Evolutionary conservation across 2,329 filamentous ascomycete species (phyloP).

Genomic region (Botrytis squamosa): DNA sequence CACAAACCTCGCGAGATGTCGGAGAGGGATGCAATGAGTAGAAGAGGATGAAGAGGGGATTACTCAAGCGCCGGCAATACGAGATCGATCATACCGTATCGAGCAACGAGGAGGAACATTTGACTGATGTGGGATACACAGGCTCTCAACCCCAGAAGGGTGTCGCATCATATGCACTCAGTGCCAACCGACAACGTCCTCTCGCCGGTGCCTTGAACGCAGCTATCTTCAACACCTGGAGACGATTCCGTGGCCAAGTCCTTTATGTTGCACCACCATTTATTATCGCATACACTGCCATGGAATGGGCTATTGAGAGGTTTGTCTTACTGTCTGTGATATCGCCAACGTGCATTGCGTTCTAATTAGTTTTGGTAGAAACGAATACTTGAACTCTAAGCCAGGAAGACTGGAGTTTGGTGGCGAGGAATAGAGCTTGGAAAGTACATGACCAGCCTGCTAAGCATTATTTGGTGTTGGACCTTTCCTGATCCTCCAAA

Average conservation of each 20-base stretch:
- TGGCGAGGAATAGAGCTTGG: conserved; percentile 42
- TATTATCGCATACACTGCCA: conserved; percentile 72
- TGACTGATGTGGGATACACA: conserved; percentile 40
- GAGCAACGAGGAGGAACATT: background rate
- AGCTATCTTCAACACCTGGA: conserved; percentile 94
- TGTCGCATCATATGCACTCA: conserved; percentile 70
- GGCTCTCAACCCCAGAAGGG: conserved; percentile 62
- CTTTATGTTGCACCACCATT: conserved; percentile 85
- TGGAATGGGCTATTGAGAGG: conserved; percentile 92
- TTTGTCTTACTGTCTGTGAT: conserved; percentile 49
- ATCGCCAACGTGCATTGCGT: background rate
- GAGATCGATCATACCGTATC: background rate
- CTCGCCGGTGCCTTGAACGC: conserved; percentile 74
- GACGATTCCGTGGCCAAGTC: conserved; percentile 80
- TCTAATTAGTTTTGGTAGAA: conserved; percentile 48
- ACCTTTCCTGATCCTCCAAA: conserved; percentile 29
- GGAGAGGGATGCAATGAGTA: too few relatives aligned
- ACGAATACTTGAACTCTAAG: conserved; percentile 81
- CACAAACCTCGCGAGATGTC: background rate
- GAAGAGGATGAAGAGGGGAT: background rate
- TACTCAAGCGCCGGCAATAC: background rate
- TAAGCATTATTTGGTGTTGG: conserved; percentile 33
- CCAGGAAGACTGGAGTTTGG: conserved; percentile 58
- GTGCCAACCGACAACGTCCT: conserved; percentile 85
- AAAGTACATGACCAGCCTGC: conserved; percentile 24